Evolutionary conservation across 345 rosid genomes (phyloP), one percentile per base, ranked within the genome.

Genomic region (Lumnitzera littorea): DNA sequence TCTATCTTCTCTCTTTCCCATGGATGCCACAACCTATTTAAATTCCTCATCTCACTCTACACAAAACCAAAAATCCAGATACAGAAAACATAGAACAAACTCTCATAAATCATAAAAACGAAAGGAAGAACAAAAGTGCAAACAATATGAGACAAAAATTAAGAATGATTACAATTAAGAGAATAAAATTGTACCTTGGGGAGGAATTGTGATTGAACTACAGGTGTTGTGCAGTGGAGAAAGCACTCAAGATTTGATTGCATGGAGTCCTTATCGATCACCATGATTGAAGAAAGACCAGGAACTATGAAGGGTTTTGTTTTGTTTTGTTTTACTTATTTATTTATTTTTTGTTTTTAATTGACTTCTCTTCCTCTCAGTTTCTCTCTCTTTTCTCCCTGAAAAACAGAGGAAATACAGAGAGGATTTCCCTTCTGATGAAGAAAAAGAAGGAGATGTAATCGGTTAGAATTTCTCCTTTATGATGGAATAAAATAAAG

Each of bases 211-310:
- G 98, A 84, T 24, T 74, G 83, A 58, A 78, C 91, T 3, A 78
- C 36, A 8, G 99, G 99, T 20, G 98, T 95, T 50, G 91, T 88
- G 82, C 85, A 87, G 70, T 84, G 83, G 64, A 91, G 94, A 78
- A 95, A 91, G 62, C 91, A 72, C 49, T 79, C 86, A 15, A 95
- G 96, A 78, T 95, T 95, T 3, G 98, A 91, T 79, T 77, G 84
- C 20, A 63, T 68, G 74, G 94, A 81, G 72, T 90, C 88, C 56
- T 67, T 82, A 29, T 76, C 87, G 67, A 78, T 67, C 65, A 76
- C 73, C 99, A 95, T 91, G 78, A 67, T 78, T 70, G 46, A 53
- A 16, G 24, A 55, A 29, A 11, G 58, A 27, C 43, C 43, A 36
- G 10, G 43, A 36, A 36, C 43, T 36, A 36, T 36, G 43, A 36